phyloP scores from a whole-genome alignment of 169 alveolate species.

The Plasmodium blacklocki region DNA sequence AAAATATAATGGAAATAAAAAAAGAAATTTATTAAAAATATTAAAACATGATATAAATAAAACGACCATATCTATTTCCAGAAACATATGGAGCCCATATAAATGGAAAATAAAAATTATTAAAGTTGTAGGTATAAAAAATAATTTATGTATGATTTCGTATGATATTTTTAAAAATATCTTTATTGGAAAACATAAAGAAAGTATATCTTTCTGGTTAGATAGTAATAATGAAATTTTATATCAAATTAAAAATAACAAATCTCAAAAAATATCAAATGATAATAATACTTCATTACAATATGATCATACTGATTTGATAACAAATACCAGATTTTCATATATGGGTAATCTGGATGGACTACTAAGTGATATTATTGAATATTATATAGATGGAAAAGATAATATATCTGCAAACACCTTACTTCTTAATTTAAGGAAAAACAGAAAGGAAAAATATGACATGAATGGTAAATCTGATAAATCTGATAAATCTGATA shows the following conservation, averaged over 20 bases:
- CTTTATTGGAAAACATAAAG: neutral
- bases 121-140: conserved; percentile 14
- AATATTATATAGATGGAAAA: conserved; percentile 21
- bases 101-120: conserved; percentile 24
- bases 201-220: conserved; percentile 41
- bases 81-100: neutral
- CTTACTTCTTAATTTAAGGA: neutral
- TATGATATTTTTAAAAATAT: conserved; percentile 36
- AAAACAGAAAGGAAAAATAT: neutral
- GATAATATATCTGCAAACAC: neutral
- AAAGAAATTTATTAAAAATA: neutral
- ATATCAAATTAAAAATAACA: neutral
- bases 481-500: neutral
- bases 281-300: neutral
- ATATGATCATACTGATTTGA: neutral
- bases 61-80: neutral
- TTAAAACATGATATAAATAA: conserved; percentile 4
- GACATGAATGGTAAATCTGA: neutral
- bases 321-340: conserved; percentile 49
- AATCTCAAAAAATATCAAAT: neutral
- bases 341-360: conserved; percentile 78
- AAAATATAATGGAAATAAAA: neutral
- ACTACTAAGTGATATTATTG: conserved; percentile 48
- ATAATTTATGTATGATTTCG: conserved; percentile 8
- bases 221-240: conserved; percentile 42